Evolutionary conservation across 257 asterid genomes (phyloP).

Genomic region (Nicotiana benthamiana): DNA sequence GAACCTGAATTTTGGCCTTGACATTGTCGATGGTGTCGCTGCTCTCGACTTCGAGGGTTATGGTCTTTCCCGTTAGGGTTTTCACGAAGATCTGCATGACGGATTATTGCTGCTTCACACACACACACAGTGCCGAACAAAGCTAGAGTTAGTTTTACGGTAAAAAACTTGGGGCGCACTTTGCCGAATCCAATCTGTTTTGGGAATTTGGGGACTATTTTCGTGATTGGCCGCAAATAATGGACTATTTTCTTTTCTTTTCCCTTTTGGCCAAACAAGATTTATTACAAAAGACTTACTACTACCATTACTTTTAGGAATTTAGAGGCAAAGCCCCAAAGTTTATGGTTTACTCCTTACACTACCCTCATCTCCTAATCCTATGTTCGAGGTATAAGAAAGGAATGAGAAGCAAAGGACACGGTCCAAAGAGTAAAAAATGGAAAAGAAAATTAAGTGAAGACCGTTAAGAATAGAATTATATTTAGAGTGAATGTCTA

Average conservation of each 20-base stretch:
- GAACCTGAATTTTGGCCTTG: constrained; percentile 83
- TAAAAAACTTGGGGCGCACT: background rate
- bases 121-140: background rate
- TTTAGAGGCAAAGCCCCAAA: too few species aligned
- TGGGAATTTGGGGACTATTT: background rate
- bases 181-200: background rate
- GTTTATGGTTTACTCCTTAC: too few species aligned
- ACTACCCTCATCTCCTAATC: too few species aligned
- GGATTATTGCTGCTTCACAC: background rate
- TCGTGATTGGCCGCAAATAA: background rate
- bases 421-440: background rate
- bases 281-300: too few species aligned
- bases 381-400: too few species aligned
- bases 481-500: too few species aligned
- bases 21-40: constrained; percentile 77
- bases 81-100: constrained; percentile 87
- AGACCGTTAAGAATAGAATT: too few species aligned
- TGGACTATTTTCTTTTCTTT: background rate
- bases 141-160: background rate
- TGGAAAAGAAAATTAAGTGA: background rate
- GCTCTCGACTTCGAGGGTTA: constrained; percentile 76
- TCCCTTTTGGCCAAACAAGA: too few species aligned
- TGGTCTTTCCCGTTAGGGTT: constrained; percentile 72
- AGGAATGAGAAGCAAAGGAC: background rate
- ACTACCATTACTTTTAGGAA: too few species aligned